Conservation (phyloP, 1,284 basidiomycete genomes). For the Irpex sp. region DNA sequence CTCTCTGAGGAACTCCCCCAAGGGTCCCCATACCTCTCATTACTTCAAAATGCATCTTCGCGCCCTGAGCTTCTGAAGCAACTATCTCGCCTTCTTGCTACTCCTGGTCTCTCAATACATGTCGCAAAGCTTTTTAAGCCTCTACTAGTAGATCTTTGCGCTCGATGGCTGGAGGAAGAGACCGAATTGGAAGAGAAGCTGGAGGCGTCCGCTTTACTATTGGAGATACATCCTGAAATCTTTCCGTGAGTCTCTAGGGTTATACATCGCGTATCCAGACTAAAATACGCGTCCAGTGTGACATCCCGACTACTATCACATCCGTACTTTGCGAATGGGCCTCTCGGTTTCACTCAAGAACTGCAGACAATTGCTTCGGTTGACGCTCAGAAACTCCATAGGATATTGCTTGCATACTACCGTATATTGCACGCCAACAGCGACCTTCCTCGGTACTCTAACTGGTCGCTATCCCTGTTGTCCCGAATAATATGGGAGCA, state of each 20-base stretch:
- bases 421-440: slow-evolving; percentile 76
- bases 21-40: slow-evolving; percentile 31
- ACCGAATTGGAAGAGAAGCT: slow-evolving; percentile 50
- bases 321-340: slow-evolving; percentile 48
- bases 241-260: slow-evolving; percentile 58
- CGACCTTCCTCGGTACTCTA: slow-evolving; percentile 54
- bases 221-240: slow-evolving; percentile 71
- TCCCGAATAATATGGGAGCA: slow-evolving; percentile 52
- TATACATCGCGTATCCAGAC: background rate
- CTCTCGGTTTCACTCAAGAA: slow-evolving; percentile 41
- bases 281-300: slow-evolving; percentile 35
- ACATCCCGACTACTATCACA: slow-evolving; percentile 43
- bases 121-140: slow-evolving; percentile 64
- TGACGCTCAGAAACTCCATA: slow-evolving; percentile 51
- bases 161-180: slow-evolving; percentile 59
- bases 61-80: slow-evolving; percentile 35
- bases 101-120: slow-evolving; percentile 50
- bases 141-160: slow-evolving; percentile 66
- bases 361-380: slow-evolving; percentile 28
- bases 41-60: slow-evolving; percentile 35
- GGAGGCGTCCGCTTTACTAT: slow-evolving; percentile 54
- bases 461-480: slow-evolving; percentile 65
- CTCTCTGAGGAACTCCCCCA: slow-evolving; percentile 39
- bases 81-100: slow-evolving; percentile 48
- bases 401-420: slow-evolving; percentile 74